A percentile compares a stretch with the other conserved stretches of the same genome.
phyloP scores from a whole-genome alignment of 2,329 filamentous ascomycete species.

The Xylariaceae sp. region DNA sequence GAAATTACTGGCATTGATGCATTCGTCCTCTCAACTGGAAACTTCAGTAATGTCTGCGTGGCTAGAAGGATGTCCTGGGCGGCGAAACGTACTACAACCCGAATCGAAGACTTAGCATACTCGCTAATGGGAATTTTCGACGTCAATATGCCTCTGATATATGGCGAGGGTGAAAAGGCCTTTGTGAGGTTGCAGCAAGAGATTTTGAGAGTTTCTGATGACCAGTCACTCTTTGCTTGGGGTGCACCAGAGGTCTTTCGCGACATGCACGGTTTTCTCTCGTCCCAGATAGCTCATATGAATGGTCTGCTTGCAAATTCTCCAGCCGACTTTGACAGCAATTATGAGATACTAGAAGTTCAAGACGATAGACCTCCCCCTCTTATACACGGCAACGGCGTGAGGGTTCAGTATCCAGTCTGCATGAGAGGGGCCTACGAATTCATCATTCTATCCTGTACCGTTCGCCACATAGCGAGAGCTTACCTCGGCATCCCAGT shows the following conservation, averaged over 20 bases:
- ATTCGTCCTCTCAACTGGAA: neutral
- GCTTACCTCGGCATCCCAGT: conserved; percentile 14
- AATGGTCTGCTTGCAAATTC: conserved; percentile 17
- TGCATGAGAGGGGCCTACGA: neutral
- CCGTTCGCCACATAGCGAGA: neutral
- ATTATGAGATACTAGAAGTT: conserved; percentile 12
- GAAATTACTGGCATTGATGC: conserved; percentile 12
- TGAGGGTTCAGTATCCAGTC: conserved; percentile 15
- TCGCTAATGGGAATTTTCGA: conserved; percentile 20
- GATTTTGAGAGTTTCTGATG: conserved; percentile 24
- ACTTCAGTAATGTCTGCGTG: conserved; percentile 2
- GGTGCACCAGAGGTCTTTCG: conserved; percentile 4
- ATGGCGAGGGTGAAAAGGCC: conserved; percentile 25
- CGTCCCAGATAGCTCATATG: neutral
- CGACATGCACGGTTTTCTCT: conserved; percentile 6
- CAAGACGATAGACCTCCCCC: conserved; percentile 3
- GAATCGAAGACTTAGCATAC: conserved; percentile 25
- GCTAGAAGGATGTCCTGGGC: conserved; percentile 29
- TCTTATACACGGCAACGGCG: conserved; percentile 8
- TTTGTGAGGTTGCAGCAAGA: conserved; percentile 27
- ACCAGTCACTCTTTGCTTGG: conserved; percentile 30
- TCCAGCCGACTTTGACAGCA: neutral
- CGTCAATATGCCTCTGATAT: conserved; percentile 25
- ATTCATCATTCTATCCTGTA: conserved; percentile 18
- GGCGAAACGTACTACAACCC: conserved; percentile 20